These are phyloP conservation scores for Penicillium psychrosexuale DNA, from an alignment of 2,329 filamentous ascomycete species.

Conservation along the genomic window DNA sequence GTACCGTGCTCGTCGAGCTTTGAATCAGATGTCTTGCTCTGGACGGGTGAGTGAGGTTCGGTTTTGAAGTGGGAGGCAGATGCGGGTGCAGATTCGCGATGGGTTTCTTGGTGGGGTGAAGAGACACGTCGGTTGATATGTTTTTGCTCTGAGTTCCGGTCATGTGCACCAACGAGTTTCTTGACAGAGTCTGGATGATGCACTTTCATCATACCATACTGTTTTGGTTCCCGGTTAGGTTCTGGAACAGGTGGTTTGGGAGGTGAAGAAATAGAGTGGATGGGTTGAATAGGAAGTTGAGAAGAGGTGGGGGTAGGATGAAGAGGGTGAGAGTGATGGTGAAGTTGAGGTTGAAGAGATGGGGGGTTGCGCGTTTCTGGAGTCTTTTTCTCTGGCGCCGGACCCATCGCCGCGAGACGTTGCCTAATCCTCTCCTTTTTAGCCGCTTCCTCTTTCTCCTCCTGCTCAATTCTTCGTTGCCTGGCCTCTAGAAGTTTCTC, in stretches of 20 bases:
- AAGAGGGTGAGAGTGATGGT: slow-evolving; percentile 14
- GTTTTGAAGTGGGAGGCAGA: slow-evolving; percentile 23
- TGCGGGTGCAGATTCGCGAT: slow-evolving; percentile 16
- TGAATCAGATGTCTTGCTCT: slow-evolving; percentile 22
- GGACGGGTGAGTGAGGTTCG: slow-evolving; percentile 1
- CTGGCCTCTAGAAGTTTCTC: slow-evolving; percentile 58
- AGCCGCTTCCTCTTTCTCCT: slow-evolving; percentile 56
- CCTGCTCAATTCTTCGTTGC: slow-evolving; percentile 53
- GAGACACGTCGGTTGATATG: slow-evolving; percentile 29
- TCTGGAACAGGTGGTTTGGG: slow-evolving; percentile 59
- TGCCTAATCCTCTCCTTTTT: slow-evolving; percentile 56
- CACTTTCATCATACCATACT: slow-evolving; percentile 62
- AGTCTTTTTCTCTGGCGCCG: slow-evolving; percentile 38
- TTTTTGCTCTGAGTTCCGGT: slow-evolving; percentile 35
- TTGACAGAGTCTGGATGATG: slow-evolving; percentile 56
- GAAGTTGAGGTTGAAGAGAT: slow-evolving; percentile 23
- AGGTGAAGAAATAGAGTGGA: slow-evolving; percentile 46
- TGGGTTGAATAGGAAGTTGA: slow-evolving; percentile 3
- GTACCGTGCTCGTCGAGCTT: slow-evolving; percentile 33
- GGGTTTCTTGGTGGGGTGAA: slow-evolving; percentile 33
- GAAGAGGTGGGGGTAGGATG: background rate
- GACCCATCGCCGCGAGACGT: slow-evolving; percentile 55
- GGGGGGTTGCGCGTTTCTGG: slow-evolving; percentile 30
- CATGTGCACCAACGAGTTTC: slow-evolving; percentile 39
- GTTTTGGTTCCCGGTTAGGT: slow-evolving; percentile 55